Percentiles rank a stretch among this genome's conserved stretches.
Conservation (phyloP, 352 stramenopile genomes). For the Phytopythium oedochilum region DNA sequence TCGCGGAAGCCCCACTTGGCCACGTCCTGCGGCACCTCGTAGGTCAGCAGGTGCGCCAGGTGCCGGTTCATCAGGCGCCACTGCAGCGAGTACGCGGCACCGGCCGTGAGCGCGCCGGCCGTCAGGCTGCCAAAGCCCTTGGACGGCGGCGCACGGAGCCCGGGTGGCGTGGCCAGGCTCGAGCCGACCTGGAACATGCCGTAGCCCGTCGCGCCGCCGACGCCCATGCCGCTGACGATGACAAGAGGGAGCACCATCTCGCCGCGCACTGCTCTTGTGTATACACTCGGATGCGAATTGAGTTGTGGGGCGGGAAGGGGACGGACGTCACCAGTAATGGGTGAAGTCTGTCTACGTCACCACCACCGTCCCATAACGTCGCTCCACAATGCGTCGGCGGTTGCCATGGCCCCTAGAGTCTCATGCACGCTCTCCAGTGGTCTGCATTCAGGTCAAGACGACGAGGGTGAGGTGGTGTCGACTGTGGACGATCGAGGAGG, state of each 20-base stretch:
- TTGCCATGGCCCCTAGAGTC: background rate
- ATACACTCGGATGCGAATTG: background rate
- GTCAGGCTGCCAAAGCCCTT: slow-evolving; percentile 37
- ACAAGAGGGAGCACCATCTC: slow-evolving; percentile 67
- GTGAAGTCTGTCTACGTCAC: slow-evolving; percentile 9
- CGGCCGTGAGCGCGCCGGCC: slow-evolving; percentile 22
- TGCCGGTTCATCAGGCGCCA: slow-evolving; percentile 46
- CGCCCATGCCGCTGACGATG: slow-evolving; percentile 43
- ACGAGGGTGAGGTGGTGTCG: no score
- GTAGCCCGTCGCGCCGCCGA: slow-evolving; percentile 47
- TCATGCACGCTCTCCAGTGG: no score
- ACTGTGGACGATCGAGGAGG: background rate
- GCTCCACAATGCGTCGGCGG: background rate
- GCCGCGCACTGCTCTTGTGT: background rate
- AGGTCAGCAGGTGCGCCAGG: slow-evolving; percentile 60
- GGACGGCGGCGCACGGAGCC: slow-evolving; percentile 20
- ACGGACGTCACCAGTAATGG: background rate
- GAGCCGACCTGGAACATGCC: slow-evolving; percentile 66
- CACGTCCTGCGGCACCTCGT: slow-evolving; percentile 65
- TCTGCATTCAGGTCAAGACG: no score
- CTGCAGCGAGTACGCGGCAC: slow-evolving; percentile 48
- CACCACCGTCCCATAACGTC: background rate
- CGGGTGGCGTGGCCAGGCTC: slow-evolving; percentile 32
- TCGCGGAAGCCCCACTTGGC: slow-evolving; percentile 63
- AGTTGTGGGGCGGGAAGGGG: slow-evolving; percentile 5